phyloP scores from a whole-genome alignment of 2,329 filamentous ascomycete genomes.

The Septoria linicola region DNA sequence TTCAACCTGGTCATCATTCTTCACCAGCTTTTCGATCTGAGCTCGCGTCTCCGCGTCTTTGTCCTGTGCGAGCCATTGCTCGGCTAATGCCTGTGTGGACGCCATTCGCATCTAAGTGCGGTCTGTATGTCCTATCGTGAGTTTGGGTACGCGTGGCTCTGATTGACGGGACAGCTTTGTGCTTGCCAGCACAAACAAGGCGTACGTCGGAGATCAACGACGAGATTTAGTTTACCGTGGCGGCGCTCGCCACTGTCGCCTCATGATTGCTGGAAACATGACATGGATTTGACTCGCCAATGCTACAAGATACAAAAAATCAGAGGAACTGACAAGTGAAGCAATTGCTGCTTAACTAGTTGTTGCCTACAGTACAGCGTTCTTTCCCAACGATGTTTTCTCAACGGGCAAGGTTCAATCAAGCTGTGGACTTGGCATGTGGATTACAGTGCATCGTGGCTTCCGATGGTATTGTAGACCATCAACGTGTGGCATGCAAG shows the following conservation, averaged over 20 bases:
- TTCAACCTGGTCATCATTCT: conserved; percentile 45
- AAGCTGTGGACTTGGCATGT: no score
- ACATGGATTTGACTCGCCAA: conserved; percentile 11
- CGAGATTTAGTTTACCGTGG: conserved; percentile 1
- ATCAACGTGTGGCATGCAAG: no score
- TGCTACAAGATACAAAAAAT: background rate
- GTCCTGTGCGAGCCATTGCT: conserved; percentile 61
- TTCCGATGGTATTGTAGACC: no score
- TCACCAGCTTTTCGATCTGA: conserved; percentile 55
- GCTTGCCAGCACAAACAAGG: no score
- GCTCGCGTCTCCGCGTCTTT: conserved; percentile 53
- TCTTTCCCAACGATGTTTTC: no score
- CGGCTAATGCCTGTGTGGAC: conserved; percentile 41
- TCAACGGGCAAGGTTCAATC: background rate
- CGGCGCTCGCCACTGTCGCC: conserved; percentile 9
- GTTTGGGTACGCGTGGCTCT: no score
- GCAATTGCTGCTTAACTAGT: no score
- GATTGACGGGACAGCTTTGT: background rate
- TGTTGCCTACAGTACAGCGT: no score
- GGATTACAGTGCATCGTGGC: no score
- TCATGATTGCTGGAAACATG: conserved; percentile 17
- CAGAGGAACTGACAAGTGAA: no score
- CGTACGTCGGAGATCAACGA: background rate
- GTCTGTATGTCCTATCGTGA: no score
- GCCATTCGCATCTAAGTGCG: conserved; percentile 11